These are phyloP conservation scores for Spathaspora girioi DNA, from an alignment of 805 yeast species.

Conservation along the genomic window DNA sequence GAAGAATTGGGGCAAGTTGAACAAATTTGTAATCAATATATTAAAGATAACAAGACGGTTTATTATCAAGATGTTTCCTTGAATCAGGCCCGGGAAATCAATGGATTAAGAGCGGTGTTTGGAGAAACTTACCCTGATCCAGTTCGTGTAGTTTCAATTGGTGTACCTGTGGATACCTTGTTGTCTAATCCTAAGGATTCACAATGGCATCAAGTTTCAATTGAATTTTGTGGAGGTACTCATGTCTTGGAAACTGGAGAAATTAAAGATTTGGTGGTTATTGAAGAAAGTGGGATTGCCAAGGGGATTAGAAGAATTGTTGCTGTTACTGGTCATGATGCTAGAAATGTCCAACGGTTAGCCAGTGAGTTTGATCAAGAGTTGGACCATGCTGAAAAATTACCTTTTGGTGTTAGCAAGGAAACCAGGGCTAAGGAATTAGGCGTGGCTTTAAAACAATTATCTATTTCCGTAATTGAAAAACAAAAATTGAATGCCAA, in stretches of 20 bases:
- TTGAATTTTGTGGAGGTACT: conserved; percentile 99
- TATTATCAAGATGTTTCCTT: conserved; percentile 81
- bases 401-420: conserved; percentile 72
- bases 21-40: conserved; percentile 63
- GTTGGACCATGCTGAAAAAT: conserved; percentile 54
- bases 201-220: conserved; percentile 74
- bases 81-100: conserved; percentile 65
- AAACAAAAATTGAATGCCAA: conserved; percentile 73
- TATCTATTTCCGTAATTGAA: conserved; percentile 75
- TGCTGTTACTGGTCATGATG: conserved; percentile 91
- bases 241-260: conserved; percentile 92
- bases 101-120: conserved; percentile 93
- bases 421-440: conserved; percentile 80
- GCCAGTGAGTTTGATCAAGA: conserved; percentile 68
- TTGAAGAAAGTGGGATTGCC: conserved; percentile 97
- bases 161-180: conserved; percentile 82
- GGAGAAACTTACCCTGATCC: conserved; percentile 99
- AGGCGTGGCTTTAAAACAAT: conserved; percentile 79
- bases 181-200: conserved; percentile 64
- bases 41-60: conserved; percentile 68
- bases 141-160: conserved; percentile 95
- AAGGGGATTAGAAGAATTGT: conserved; percentile 98
- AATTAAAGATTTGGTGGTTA: conserved; percentile 82
- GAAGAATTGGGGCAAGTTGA: conserved; percentile 77
- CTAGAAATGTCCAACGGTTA: conserved; percentile 82